phyloP scores from a whole-genome alignment of 495 filamentous ascomycete genomes.

The Penicillium alfredii region DNA sequence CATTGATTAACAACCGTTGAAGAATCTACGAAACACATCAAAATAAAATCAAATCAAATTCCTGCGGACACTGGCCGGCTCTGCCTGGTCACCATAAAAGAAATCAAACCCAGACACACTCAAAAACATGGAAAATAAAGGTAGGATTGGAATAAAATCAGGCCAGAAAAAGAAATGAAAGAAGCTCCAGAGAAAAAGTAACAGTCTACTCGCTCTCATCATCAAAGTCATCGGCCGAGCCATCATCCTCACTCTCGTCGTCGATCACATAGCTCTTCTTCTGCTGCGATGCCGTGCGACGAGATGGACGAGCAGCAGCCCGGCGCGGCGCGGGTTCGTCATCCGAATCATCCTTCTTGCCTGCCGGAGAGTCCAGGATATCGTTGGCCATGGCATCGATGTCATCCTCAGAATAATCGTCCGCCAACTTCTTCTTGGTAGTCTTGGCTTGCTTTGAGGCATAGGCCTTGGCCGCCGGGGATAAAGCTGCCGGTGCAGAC shows the following conservation, averaged over 20 bases:
- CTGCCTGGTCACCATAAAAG: slow-evolving; percentile 15
- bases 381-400: slow-evolving; percentile 53
- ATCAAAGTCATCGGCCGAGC: slow-evolving; percentile 34
- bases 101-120: slow-evolving; percentile 8
- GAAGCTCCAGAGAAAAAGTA: slow-evolving; percentile 4
- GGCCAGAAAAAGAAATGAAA: slow-evolving; percentile 9
- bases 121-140: slow-evolving; percentile 8
- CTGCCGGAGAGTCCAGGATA: slow-evolving; percentile 46
- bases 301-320: slow-evolving; percentile 42
- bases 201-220: slow-evolving; percentile 35
- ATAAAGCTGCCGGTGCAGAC: slow-evolving; percentile 49
- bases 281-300: slow-evolving; percentile 45
- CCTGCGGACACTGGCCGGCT: slow-evolving; percentile 12
- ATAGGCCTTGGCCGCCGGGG: slow-evolving; percentile 78
- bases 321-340: slow-evolving; percentile 29
- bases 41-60: slow-evolving; percentile 1
- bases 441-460: slow-evolving; percentile 64
- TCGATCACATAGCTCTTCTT: slow-evolving; percentile 53
- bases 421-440: slow-evolving; percentile 34
- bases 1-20: no score
- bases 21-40: no score
- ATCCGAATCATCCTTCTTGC: slow-evolving; percentile 32
- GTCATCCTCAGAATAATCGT: slow-evolving; percentile 43
- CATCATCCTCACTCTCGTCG: slow-evolving; percentile 47
- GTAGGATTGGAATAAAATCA: slow-evolving; percentile 4